A percentile compares a stretch with the other conserved stretches of the same genome.
Evolutionary conservation across 2,329 filamentous ascomycete species (phyloP).

Genomic region (Kalaharituber pfeilii): DNA sequence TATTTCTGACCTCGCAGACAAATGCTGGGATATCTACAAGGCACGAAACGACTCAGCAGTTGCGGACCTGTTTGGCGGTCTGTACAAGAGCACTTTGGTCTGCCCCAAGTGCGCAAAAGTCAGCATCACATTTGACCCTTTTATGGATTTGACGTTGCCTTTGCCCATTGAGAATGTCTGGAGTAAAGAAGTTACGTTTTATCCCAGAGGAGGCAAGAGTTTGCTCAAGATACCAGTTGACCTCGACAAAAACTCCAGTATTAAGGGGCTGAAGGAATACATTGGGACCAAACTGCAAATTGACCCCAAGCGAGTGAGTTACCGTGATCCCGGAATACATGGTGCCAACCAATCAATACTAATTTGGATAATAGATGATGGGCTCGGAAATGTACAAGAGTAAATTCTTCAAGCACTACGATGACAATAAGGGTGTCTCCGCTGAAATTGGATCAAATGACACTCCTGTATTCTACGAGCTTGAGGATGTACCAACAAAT

Average conservation of each 20-base stretch:
- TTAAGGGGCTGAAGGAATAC: slow-evolving; percentile 51
- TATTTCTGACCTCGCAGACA: slow-evolving; percentile 67
- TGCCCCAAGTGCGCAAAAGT: slow-evolving; percentile 86
- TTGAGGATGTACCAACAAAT: slow-evolving; percentile 66
- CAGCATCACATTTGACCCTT: slow-evolving; percentile 97
- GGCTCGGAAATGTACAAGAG: slow-evolving; percentile 65
- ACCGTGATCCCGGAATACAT: slow-evolving; percentile 18
- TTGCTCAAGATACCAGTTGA: slow-evolving; percentile 55
- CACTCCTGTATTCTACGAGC: slow-evolving; percentile 55
- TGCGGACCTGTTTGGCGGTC: slow-evolving; percentile 85
- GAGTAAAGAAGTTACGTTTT: slow-evolving; percentile 56
- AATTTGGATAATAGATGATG: slow-evolving; percentile 41
- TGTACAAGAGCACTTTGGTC: slow-evolving; percentile 94
- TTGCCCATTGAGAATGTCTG: slow-evolving; percentile 74
- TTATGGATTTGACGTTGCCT: slow-evolving; percentile 83
- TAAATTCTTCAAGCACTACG: slow-evolving; percentile 74
- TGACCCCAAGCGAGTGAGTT: slow-evolving; percentile 37
- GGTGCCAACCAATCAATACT: slow-evolving; percentile 24
- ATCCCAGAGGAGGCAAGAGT: slow-evolving; percentile 54
- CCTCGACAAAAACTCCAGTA: slow-evolving; percentile 55
- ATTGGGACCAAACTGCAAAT: slow-evolving; percentile 51
- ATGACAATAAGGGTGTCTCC: slow-evolving; percentile 48
- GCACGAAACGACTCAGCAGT: slow-evolving; percentile 87
- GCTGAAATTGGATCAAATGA: slow-evolving; percentile 52
- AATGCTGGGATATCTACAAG: slow-evolving; percentile 83